Conservation (phyloP, 352 stramenopile species). For the Phytophthora tubulina region DNA sequence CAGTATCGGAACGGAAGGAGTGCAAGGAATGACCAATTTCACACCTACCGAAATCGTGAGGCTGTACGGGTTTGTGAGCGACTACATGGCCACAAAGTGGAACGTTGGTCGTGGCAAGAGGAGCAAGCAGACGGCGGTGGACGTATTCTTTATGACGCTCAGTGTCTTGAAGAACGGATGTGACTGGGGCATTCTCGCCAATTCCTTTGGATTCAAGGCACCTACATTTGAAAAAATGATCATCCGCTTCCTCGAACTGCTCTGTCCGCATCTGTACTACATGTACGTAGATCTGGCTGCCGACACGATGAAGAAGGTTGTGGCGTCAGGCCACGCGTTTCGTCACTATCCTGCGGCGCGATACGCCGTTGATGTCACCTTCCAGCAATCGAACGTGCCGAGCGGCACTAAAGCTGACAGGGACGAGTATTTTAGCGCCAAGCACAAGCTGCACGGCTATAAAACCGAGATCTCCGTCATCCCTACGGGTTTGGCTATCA, state of each 20-base stretch:
- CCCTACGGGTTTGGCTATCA: background rate
- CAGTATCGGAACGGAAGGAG: background rate
- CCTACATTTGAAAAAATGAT: slow-evolving; percentile 9
- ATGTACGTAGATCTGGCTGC: slow-evolving; percentile 3
- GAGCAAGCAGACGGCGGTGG: background rate
- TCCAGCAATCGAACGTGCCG: slow-evolving; percentile 4
- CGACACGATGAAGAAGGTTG: background rate
- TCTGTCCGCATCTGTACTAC: slow-evolving; percentile 2
- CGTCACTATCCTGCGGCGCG: slow-evolving; percentile 1
- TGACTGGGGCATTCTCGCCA: background rate
- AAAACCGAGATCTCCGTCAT: slow-evolving; percentile 13
- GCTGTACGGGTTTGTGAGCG: background rate
- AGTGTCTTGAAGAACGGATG: slow-evolving; percentile 3
- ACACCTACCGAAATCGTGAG: background rate
- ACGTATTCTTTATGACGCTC: slow-evolving; percentile 12
- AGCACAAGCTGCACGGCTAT: slow-evolving; percentile 14
- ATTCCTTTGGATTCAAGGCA: background rate
- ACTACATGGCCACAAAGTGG: slow-evolving; percentile 3
- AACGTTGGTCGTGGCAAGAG: slow-evolving; percentile 2
- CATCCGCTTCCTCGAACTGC: background rate
- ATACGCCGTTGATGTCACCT: slow-evolving; percentile 2
- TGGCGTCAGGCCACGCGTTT: background rate
- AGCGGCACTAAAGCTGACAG: slow-evolving; percentile 1
- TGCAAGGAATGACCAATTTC: slow-evolving; percentile 3
- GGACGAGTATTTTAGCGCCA: slow-evolving; percentile 3